Evolutionary conservation across 352 stramenopile genomes (phyloP).

Genomic region (Globisporangium barbulae): DNA sequence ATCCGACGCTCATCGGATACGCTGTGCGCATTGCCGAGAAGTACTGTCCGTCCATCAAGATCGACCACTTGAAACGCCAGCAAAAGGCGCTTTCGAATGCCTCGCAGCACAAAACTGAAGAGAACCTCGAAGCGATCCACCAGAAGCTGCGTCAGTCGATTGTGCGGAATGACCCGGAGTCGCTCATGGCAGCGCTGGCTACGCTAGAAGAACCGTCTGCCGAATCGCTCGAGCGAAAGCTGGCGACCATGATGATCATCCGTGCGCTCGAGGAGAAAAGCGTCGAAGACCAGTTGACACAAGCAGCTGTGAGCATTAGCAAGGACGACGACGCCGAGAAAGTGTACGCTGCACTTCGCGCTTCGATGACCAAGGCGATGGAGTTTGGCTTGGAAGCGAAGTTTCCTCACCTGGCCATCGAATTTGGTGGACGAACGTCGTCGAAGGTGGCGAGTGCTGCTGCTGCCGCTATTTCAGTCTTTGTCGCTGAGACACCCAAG

Average conservation of each 20-base stretch:
- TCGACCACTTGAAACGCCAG: constrained; percentile 43
- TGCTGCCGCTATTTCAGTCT: background rate
- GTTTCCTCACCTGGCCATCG: constrained; percentile 32
- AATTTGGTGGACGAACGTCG: constrained; percentile 3
- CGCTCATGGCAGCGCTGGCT: constrained; percentile 65
- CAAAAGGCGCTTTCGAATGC: constrained; percentile 28
- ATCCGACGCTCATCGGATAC: constrained; percentile 63
- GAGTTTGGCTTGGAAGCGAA: constrained; percentile 56
- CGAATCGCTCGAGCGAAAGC: constrained; percentile 66
- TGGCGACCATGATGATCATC: constrained; percentile 84
- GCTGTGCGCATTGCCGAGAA: constrained; percentile 56
- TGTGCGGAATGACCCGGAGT: constrained; percentile 57
- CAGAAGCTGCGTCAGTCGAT: constrained; percentile 57
- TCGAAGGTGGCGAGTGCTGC: background rate
- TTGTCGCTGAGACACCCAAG: background rate
- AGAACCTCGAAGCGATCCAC: constrained; percentile 44
- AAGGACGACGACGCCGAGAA: constrained; percentile 13
- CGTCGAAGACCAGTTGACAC: constrained; percentile 44
- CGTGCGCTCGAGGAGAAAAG: constrained; percentile 73
- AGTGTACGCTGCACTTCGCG: constrained; percentile 30
- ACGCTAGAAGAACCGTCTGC: constrained; percentile 59
- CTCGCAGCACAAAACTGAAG: constrained; percentile 31
- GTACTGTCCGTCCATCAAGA: constrained; percentile 50
- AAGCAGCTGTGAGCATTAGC: constrained; percentile 20
- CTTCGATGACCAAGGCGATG: constrained; percentile 44